Conservation (phyloP, 805 yeast species). For the Wickerhamomyces hampshirensis region DNA sequence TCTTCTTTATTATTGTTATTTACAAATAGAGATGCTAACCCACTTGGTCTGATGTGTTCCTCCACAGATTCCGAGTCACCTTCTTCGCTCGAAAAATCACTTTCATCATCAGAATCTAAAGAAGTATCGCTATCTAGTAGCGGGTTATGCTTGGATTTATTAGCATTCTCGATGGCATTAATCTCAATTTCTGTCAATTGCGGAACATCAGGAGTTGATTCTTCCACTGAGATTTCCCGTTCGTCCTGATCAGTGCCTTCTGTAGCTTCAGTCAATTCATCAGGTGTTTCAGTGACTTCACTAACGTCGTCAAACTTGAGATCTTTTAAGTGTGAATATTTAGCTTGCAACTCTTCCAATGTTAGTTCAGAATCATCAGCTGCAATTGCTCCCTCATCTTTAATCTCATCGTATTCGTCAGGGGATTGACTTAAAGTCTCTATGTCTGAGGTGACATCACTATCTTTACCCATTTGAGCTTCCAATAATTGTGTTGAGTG, state of each 20-base stretch:
- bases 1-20: conserved; percentile 22
- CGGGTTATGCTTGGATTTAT: conserved; percentile 18
- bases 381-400: conserved; percentile 10
- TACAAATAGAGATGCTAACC: conserved; percentile 35
- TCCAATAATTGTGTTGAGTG: conserved; percentile 88
- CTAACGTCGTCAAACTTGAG: conserved; percentile 25
- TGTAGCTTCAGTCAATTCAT: background rate
- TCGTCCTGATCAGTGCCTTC: conserved; percentile 16
- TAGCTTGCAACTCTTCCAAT: conserved; percentile 24
- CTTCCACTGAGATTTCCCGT: conserved; percentile 18
- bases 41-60: conserved; percentile 11
- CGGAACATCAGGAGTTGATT: conserved; percentile 18
- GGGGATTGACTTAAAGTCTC: too few relatives aligned
- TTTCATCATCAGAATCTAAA: conserved; percentile 25
- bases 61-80: conserved; percentile 17
- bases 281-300: conserved; percentile 16
- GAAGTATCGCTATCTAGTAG: conserved; percentile 28
- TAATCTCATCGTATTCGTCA: conserved; percentile 5
- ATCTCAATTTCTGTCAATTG: conserved; percentile 19
- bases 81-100: conserved; percentile 21
- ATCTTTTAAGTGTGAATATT: conserved; percentile 23
- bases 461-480: conserved; percentile 59
- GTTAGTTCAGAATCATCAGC: conserved; percentile 25
- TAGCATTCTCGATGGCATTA: conserved; percentile 25
- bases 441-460: conserved; percentile 29